Evolutionary conservation across 345 rosid species (phyloP).

Genomic region (Arabidopsis suecica): DNA sequence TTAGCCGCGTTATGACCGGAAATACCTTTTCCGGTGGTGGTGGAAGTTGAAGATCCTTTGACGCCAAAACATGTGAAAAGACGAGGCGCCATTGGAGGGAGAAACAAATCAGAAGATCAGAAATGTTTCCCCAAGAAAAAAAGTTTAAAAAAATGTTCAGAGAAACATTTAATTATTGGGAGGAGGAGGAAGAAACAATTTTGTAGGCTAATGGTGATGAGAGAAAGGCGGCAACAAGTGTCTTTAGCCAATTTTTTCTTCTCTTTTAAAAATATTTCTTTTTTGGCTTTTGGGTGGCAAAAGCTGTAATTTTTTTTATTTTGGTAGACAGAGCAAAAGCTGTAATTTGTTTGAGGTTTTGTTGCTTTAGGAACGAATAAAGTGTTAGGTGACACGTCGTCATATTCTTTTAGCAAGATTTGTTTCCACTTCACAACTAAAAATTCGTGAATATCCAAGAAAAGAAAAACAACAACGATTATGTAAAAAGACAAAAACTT

Average conservation of each 20-base stretch:
- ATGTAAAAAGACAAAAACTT: no score
- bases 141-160: conserved; percentile 10
- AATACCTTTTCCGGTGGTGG: conserved; percentile 28
- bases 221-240: conserved; percentile 47
- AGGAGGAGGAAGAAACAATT: conserved; percentile 3
- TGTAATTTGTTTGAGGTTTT: conserved; percentile 22
- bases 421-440: no score
- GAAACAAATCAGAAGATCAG: conserved; percentile 22
- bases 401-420: no score
- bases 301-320: conserved; percentile 19
- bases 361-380: conserved; percentile 30
- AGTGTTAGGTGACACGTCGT: conserved; percentile 44
- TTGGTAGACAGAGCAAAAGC: conserved; percentile 3
- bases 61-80: conserved; percentile 71
- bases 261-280: background rate
- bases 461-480: no score
- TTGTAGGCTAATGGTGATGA: conserved; percentile 49
- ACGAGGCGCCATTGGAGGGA: conserved; percentile 62
- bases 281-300: conserved; percentile 12
- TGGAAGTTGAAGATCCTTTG: conserved; percentile 37
- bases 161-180: conserved; percentile 22
- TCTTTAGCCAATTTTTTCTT: conserved; percentile 13
- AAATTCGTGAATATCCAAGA: no score
- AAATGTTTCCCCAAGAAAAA: conserved; percentile 43
- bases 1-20: conserved; percentile 30